These are phyloP conservation scores for Kodamaea alishanica DNA, from an alignment of 1,139 yeast genomes.

Conservation along the genomic window DNA sequence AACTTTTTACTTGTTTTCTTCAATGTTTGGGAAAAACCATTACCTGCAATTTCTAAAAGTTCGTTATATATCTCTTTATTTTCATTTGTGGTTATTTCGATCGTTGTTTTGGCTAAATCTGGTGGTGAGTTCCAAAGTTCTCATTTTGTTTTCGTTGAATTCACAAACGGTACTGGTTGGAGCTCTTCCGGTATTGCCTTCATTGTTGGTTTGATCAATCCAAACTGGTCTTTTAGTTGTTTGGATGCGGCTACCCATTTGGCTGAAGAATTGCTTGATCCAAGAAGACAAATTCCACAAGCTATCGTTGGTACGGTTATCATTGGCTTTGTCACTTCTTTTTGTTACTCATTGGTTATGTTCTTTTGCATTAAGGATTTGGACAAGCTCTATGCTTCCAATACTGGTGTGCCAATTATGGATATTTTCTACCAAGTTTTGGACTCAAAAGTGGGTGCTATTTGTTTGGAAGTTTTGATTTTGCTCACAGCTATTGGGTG, in stretches of 20 bases:
- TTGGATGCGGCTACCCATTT: conserved; percentile 43
- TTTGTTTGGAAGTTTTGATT: conserved; percentile 32
- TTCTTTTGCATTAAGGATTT: conserved; percentile 38
- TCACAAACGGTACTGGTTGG: conserved; percentile 42
- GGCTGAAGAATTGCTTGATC: conserved; percentile 39
- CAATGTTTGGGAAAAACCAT: conserved; percentile 36
- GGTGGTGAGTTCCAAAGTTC: conserved; percentile 36
- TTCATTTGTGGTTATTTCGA: conserved; percentile 34
- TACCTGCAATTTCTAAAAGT: conserved; percentile 34
- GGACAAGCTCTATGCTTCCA: conserved; percentile 24
- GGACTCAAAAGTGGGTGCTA: conserved; percentile 35
- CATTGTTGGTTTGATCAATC: conserved; percentile 42
- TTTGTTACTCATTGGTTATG: conserved; percentile 41
- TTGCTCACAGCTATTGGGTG: conserved; percentile 40
- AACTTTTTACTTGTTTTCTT: conserved; percentile 32
- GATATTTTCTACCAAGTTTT: conserved; percentile 42
- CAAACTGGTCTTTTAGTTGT: conserved; percentile 44
- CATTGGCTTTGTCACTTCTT: conserved; percentile 39
- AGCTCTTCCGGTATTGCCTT: conserved; percentile 39
- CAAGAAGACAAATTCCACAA: conserved; percentile 39
- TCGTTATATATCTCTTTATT: conserved; percentile 36
- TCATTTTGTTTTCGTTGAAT: conserved; percentile 36
- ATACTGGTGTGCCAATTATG: conserved; percentile 40
- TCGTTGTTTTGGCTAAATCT: conserved; percentile 37
- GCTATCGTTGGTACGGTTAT: conserved; percentile 43